Evolutionary conservation across 164 flowering plant species (phyloP).

Genomic region (Macadamia tetraphylla): DNA sequence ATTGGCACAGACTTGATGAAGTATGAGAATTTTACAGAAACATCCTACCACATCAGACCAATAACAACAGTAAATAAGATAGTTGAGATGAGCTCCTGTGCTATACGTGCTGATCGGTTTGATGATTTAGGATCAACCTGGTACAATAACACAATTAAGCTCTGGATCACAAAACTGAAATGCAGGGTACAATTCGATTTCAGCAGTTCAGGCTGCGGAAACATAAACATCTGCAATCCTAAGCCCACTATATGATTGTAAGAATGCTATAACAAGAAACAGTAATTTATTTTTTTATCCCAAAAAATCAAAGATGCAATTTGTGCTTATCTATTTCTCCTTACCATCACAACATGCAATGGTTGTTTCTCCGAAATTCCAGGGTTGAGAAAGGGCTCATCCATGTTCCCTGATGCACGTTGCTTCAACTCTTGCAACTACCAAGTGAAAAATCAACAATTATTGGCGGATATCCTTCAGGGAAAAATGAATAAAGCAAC

Average conservation of each 20-base stretch:
- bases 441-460: constrained; percentile 4
- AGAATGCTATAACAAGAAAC: too few species aligned
- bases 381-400: constrained; percentile 70
- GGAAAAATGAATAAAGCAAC: background rate
- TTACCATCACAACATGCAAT: constrained; percentile 95
- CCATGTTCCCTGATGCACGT: constrained; percentile 74
- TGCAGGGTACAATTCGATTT: background rate
- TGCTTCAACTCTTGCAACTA: constrained; percentile 93
- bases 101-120: constrained; percentile 66
- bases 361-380: constrained; percentile 96
- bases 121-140: constrained; percentile 89
- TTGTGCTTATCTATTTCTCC: constrained; percentile 9
- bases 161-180: background rate
- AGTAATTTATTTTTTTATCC: too few species aligned
- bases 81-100: constrained; percentile 85
- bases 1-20: background rate
- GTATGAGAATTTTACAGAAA: background rate
- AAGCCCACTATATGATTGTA: background rate
- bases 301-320: background rate
- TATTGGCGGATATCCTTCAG: background rate
- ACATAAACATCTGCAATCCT: background rate
- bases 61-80: constrained; percentile 80
- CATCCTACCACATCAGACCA: constrained; percentile 75
- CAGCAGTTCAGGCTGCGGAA: background rate
- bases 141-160: background rate